Base-by-base conservation (phyloP, 1,284 basidiomycete genomes). In the Naganishia sp. region DNA sequence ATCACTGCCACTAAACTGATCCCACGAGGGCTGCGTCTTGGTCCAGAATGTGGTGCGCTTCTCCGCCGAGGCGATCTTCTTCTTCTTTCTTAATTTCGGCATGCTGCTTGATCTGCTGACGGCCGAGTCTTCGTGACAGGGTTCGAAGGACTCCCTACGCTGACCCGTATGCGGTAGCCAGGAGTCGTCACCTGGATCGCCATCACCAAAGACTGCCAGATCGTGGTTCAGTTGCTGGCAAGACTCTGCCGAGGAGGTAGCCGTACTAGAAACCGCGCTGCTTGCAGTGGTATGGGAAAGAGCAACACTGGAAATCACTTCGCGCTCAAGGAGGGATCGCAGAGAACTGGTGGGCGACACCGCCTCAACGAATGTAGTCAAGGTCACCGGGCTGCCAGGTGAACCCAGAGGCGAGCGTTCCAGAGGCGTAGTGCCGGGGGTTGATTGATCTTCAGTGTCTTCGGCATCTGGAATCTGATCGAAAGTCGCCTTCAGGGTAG, bases 81-180 rank as follows among this genome's bases (percentile, higher is more conserved):
- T 60, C 57, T 50, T 60, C 57, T 60, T 60, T 46, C 49, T 60
- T 18, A 60, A 48, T 23, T 60, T 60, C n/a, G 57, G 48, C 13
- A 60, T 50, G 50, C 18, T 42, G 28, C 9, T 25, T 36, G 11
- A n/a, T 39, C 46, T 7, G 16, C 23, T 49, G 18, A n/a, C 23
- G 7, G 57, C 23, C 16, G 48, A 25, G 6, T 21, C 48, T 16
- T 43, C 57, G 46, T 33, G 36, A 7, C 28, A 39, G 3, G 44
- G 11, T 21, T 50, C 57, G 10, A 2, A 11, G n/a, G 33, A 10
- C n/a, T 21, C 25, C 33, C 36, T 50, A 33, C 57, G 46, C n/a
- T 16, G 18, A 33, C 46, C 36, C 5, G 46, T 7, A 49, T 59
- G 56, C 4, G 56, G 56, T 21, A 49, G 31, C 56, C 56, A 59